phyloP scores from a whole-genome alignment of 768 basidiomycete genomes.

The Tephrocybe sp. region DNA sequence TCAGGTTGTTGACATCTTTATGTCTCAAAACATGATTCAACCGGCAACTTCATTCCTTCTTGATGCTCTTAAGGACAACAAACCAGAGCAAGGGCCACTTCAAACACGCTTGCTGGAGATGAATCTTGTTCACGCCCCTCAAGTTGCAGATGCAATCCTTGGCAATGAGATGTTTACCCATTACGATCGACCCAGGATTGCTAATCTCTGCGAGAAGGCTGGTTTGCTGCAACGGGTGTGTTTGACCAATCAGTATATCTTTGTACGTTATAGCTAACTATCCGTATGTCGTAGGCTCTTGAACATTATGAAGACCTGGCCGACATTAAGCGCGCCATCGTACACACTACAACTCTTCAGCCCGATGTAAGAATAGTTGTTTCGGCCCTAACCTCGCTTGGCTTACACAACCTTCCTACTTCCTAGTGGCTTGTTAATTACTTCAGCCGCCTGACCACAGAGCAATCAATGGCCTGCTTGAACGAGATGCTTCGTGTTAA shows the following conservation, averaged over 20 bases:
- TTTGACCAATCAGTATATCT: slow-evolving; percentile 9
- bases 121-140: slow-evolving; percentile 96
- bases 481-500: slow-evolving; percentile 97
- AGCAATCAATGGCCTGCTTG: slow-evolving; percentile 94
- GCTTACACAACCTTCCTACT: not conserved
- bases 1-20: slow-evolving; percentile 96
- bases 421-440: slow-evolving; percentile 92
- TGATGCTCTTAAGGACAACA: slow-evolving; percentile 98
- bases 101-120: slow-evolving; percentile 97
- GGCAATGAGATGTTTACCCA: slow-evolving; percentile 98
- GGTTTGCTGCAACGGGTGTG: slow-evolving; percentile 89
- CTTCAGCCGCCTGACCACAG: slow-evolving; percentile 95
- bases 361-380: slow-evolving; percentile 60
- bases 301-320: slow-evolving; percentile 97
- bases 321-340: slow-evolving; percentile 98
- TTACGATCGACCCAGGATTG: slow-evolving; percentile 95
- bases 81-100: slow-evolving; percentile 92
- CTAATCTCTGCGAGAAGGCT: slow-evolving; percentile 98
- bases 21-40: slow-evolving; percentile 99
- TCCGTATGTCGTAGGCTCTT: too few relatives aligned
- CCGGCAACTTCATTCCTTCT: slow-evolving; percentile 97
- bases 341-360: slow-evolving; percentile 84
- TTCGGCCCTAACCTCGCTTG: slow-evolving; percentile 4
- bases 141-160: slow-evolving; percentile 98
- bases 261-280: not conserved